Conservation (phyloP, 192 early-diverging fungal genomes). For the Linnemannia elongata region DNA sequence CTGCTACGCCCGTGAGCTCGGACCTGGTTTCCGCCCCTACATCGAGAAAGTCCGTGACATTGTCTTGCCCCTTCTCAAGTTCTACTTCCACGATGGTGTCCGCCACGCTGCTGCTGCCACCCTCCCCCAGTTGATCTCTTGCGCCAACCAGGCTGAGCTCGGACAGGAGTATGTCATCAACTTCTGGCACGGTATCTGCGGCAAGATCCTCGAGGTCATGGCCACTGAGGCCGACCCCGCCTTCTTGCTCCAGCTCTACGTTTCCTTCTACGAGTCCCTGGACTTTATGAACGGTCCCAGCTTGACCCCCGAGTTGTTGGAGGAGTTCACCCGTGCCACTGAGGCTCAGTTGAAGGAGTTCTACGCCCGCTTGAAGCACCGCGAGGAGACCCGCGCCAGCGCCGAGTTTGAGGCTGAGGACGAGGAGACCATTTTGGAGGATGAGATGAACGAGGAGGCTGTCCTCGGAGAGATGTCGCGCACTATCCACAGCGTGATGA, state of each 20-base stretch:
- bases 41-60: conserved; percentile 87
- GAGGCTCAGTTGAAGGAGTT: conserved; percentile 83
- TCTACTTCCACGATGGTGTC: conserved; percentile 99
- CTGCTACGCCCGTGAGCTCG: conserved; percentile 94
- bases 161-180: conserved; percentile 66
- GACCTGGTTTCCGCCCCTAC: conserved; percentile 89
- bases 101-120: conserved; percentile 86
- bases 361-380: conserved; percentile 78
- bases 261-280: conserved; percentile 81
- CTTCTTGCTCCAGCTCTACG: conserved; percentile 84
- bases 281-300: conserved; percentile 71
- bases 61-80: conserved; percentile 91
- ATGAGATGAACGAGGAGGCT: conserved; percentile 85
- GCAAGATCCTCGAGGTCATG: conserved; percentile 85
- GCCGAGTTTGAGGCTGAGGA: conserved; percentile 94
- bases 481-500: conserved; percentile 85
- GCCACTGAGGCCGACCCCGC: conserved; percentile 84
- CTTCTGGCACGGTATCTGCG: conserved; percentile 82
- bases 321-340: conserved; percentile 78
- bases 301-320: conserved; percentile 73
- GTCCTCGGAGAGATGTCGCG: conserved; percentile 88
- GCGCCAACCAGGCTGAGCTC: conserved; percentile 68
- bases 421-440: conserved; percentile 89
- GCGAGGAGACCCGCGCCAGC: conserved; percentile 78
- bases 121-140: conserved; percentile 84